Evolutionary conservation across 345 rosid species (phyloP).

Genomic region (Syzygium aqueum): DNA sequence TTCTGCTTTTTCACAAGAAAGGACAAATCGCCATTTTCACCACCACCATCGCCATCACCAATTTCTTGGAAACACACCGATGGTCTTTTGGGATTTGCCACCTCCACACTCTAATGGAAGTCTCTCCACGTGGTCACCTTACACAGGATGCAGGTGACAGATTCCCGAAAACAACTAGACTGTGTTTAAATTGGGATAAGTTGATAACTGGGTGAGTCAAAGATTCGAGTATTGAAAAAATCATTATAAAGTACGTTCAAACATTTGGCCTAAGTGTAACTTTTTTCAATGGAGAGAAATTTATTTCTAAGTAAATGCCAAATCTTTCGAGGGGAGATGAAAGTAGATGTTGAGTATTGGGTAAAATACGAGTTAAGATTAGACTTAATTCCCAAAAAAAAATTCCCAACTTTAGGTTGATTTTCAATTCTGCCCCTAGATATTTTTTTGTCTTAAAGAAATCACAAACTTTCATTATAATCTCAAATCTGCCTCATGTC

Average conservation of each 20-base stretch:
- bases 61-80: not conserved
- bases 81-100: not conserved
- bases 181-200: not conserved
- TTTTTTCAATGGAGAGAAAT: not conserved
- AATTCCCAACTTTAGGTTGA: not conserved
- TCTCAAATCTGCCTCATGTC: not conserved
- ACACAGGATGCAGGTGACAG: not conserved
- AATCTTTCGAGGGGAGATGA: not conserved
- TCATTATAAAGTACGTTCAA: no score
- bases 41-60: not conserved
- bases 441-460: no score
- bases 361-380: not conserved
- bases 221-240: not conserved
- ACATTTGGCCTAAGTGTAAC: not conserved
- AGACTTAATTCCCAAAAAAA: not conserved
- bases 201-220: not conserved
- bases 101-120: not conserved
- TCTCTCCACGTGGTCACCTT: not conserved
- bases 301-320: not conserved
- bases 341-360: not conserved
- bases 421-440: not conserved
- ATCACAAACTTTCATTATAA: not conserved
- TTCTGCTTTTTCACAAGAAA: not conserved
- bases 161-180: not conserved
- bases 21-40: not conserved